A percentile compares a stretch with the other conserved stretches of the same genome.
Evolutionary conservation across 768 basidiomycete genomes (phyloP).

Genomic region (Clitopilus hobsonii): DNA sequence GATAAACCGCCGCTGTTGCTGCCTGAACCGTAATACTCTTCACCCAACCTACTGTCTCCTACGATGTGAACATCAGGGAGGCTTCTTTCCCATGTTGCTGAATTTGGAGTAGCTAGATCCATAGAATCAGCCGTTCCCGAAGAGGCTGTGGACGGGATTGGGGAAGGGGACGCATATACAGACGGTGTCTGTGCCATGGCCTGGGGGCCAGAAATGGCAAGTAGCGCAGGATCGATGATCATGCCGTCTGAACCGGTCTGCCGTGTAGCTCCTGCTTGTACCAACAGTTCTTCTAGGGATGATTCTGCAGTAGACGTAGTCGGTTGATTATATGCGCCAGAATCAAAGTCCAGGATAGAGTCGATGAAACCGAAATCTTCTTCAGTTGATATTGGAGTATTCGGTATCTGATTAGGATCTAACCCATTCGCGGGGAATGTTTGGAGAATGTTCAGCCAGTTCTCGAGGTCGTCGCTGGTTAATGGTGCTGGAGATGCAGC

Average conservation of each 20-base stretch:
- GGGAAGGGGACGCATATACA: constrained; percentile 7
- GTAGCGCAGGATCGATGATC: constrained; percentile 28
- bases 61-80: constrained; percentile 24
- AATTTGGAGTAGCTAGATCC: constrained; percentile 30
- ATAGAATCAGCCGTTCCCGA: constrained; percentile 20
- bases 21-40: constrained; percentile 1
- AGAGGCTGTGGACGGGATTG: constrained; percentile 26
- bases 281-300: neutral
- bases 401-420: constrained; percentile 8
- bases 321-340: neutral
- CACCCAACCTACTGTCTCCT: neutral
- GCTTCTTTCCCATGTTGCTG: constrained; percentile 29
- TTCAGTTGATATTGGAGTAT: constrained; percentile 3
- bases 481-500: neutral
- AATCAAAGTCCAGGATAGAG: constrained; percentile 10
- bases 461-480: constrained; percentile 28
- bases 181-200: neutral
- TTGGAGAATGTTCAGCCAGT: constrained; percentile 48
- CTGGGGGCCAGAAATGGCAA: constrained; percentile 20
- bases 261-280: neutral
- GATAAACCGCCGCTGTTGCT: constrained; percentile 7
- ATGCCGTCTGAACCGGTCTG: constrained; percentile 3
- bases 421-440: constrained; percentile 33
- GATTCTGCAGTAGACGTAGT: neutral
- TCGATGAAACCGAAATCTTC: constrained; percentile 12